Conservation (phyloP, 2,329 filamentous ascomycete species). For the Epichloe elymi region DNA sequence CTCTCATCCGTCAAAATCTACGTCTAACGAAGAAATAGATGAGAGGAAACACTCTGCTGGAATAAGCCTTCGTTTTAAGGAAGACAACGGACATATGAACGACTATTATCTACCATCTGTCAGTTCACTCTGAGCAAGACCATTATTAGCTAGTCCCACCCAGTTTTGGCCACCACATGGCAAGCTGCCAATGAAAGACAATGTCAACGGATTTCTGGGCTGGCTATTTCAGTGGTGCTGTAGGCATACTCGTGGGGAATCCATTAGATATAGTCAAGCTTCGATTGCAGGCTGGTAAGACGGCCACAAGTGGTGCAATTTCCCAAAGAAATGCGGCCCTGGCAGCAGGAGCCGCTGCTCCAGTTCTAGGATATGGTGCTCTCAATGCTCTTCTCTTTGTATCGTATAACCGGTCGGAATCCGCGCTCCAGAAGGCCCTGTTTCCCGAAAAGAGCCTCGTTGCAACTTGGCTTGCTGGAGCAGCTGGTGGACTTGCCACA, state of each 20-base stretch:
- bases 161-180: not conserved
- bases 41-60: not conserved
- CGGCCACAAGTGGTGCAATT: conserved; percentile 7
- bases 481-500: conserved; percentile 68
- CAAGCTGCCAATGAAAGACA: not conserved
- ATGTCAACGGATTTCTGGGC: conserved; percentile 93
- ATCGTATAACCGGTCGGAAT: conserved; percentile 75
- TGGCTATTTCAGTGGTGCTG: conserved; percentile 75
- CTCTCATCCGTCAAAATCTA: not conserved
- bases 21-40: not conserved
- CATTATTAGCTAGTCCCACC: not conserved
- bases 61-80: not conserved
- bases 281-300: conserved; percentile 52
- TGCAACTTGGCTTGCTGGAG: conserved; percentile 68
- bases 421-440: conserved; percentile 9
- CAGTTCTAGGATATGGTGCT: conserved; percentile 78
- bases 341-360: conserved; percentile 62
- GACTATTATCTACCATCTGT: not conserved
- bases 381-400: conserved; percentile 85
- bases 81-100: not conserved
- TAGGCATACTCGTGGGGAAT: conserved; percentile 80
- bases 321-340: conserved; percentile 23
- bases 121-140: not conserved
- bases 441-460: conserved; percentile 34
- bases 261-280: conserved; percentile 56